Conservation (phyloP, 164 flowering plant species). For the Litsea cubeba region DNA sequence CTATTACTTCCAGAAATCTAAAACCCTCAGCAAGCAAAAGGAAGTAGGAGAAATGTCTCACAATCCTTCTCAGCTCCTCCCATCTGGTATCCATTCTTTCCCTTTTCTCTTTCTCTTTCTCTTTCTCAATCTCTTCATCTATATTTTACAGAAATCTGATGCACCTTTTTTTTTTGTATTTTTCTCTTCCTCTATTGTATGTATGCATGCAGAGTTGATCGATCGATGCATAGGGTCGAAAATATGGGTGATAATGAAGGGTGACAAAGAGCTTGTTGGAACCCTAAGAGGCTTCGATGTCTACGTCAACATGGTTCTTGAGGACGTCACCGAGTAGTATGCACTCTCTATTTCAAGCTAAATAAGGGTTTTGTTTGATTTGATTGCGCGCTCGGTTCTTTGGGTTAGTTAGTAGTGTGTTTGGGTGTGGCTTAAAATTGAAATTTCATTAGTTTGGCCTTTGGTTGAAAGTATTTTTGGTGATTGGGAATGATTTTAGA, state of each 20-base stretch:
- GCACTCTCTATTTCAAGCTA: not conserved
- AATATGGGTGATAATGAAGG: constrained; percentile 99
- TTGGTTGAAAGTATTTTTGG: not conserved
- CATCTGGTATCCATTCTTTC: constrained; percentile 20
- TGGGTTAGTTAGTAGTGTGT: not conserved
- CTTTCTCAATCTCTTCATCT: not conserved
- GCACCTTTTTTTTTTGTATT: no score
- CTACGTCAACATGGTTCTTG: constrained; percentile 97
- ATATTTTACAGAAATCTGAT: no score
- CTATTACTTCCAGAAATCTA: no score
- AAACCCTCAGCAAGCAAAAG: not conserved
- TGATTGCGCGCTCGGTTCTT: no score
- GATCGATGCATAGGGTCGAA: constrained; percentile 97
- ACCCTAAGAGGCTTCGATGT: constrained; percentile 91
- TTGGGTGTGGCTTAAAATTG: not conserved
- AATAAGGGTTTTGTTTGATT: not conserved
- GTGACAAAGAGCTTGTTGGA: constrained; percentile 97
- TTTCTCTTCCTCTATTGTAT: no score
- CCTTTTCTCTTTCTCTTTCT: no score
- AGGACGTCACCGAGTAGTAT: constrained; percentile 98
- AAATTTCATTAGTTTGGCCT: not conserved
- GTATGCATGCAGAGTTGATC: constrained; percentile 58
- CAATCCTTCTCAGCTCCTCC: constrained; percentile 92
- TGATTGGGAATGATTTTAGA: no score
- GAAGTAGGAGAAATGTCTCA: constrained; percentile 31